Base-by-base conservation (phyloP, 371 early-diverging fungal species). In the Batkoa obscura region DNA sequence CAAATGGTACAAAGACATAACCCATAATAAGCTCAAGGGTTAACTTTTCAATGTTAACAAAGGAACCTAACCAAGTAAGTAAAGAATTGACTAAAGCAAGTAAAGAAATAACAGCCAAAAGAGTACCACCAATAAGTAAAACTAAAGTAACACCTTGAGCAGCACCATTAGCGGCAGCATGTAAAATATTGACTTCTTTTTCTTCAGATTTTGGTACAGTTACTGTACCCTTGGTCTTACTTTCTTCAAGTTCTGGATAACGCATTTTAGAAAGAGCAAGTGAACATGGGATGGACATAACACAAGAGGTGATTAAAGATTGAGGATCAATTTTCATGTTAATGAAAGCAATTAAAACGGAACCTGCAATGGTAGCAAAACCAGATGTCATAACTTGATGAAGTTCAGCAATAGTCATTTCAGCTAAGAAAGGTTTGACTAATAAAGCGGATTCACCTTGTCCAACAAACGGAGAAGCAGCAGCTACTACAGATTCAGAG, bases 281-380 rank as follows among this genome's bases (percentile, higher is more conserved):
- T 2, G 87, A 81, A 64, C 87, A 83, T 0, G 93, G 93, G 45
- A 90, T 81, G 12, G 93, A 92, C 90, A 90, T 90, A 73, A 90
- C 73, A 64, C 89, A 90, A 2, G 86, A 78, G 1, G 90, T 88
- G 62, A 86, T 69, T 8, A 86, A 61, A 35, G 79, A 73, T 41
- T 76, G 68, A 30, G 82, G 72, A 51, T 75, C 70, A 1, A 81
- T 78, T 43, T 82, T 82, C 66, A 84, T 68, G 2, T 74, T 64
- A 60, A 83, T 68, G 59, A 83, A 83, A 30, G 76, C 84, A 57
- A 81, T 72, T 36, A 90, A 66, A n/a, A 85, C 84, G n/a, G 89
- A 87, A n/a, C 93, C 93, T 30, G 88, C 78, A 59, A 87, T 80
- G 55, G 91, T 90, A 23, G 90, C 80, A 69, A 91, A 91, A 38